Evolutionary conservation across 2,329 filamentous ascomycete species (phyloP).

Genomic region (Claviceps quebecensis): DNA sequence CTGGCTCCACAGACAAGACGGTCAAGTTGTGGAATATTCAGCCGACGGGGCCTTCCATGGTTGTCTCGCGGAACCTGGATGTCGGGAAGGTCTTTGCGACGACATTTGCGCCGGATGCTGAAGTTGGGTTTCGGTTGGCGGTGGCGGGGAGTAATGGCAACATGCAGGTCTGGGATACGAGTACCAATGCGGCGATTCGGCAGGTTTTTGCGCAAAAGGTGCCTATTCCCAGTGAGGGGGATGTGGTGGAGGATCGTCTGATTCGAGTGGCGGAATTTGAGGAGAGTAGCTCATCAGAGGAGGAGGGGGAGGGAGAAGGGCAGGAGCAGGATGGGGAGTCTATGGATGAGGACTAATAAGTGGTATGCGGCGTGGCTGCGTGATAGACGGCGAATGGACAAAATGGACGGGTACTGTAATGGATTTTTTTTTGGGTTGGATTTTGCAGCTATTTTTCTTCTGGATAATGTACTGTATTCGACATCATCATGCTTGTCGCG

Average conservation of each 20-base stretch:
- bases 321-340: conserved; percentile 10
- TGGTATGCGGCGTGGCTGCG: background rate
- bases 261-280: conserved; percentile 54
- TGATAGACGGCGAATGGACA: background rate
- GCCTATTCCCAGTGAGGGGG: conserved; percentile 41
- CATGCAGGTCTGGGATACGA: conserved; percentile 91
- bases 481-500: background rate
- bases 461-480: background rate
- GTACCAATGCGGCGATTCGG: conserved; percentile 79
- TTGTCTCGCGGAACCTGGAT: conserved; percentile 80
- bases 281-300: conserved; percentile 48
- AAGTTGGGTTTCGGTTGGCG: conserved; percentile 82
- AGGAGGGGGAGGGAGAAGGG: conserved; percentile 42
- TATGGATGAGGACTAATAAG: conserved; percentile 15
- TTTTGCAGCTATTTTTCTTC: background rate
- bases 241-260: conserved; percentile 58
- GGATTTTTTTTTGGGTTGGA: background rate
- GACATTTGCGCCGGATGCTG: conserved; percentile 74
- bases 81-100: conserved; percentile 92
- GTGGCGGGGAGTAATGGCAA: conserved; percentile 90
- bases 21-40: conserved; percentile 96
- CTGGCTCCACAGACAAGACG: conserved; percentile 83
- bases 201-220: conserved; percentile 62
- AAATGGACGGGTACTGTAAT: background rate
- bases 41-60: conserved; percentile 68